These are phyloP conservation scores for Zalerion maritima DNA, from an alignment of 495 filamentous ascomycete species.

Conservation along the genomic window DNA sequence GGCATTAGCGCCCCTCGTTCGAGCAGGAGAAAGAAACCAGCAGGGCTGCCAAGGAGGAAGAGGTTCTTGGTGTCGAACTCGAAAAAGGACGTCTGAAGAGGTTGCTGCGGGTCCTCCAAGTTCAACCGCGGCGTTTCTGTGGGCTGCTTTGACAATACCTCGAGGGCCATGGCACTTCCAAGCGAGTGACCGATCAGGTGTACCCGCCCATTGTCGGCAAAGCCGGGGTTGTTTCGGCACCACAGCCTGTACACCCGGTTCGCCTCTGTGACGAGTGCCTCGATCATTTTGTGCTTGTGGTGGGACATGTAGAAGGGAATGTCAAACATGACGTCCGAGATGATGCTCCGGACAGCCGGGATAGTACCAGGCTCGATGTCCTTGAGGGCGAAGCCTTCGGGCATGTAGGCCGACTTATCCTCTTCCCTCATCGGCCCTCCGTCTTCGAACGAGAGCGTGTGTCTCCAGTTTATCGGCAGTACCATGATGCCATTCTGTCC, in stretches of 20 bases:
- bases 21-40: constrained; percentile 81
- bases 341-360: constrained; percentile 73
- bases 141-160: constrained; percentile 81
- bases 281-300: constrained; percentile 88
- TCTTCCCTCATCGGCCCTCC: constrained; percentile 36
- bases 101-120: constrained; percentile 24
- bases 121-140: constrained; percentile 42
- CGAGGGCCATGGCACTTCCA: constrained; percentile 83
- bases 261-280: constrained; percentile 77
- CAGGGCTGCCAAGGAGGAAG: constrained; percentile 85
- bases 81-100: constrained; percentile 49
- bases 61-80: constrained; percentile 83
- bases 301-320: constrained; percentile 94
- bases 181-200: constrained; percentile 90
- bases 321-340: constrained; percentile 94
- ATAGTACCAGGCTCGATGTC: constrained; percentile 90
- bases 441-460: constrained; percentile 71
- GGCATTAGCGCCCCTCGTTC: constrained; percentile 73
- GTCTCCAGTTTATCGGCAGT: constrained; percentile 69
- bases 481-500: constrained; percentile 46
- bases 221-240: constrained; percentile 83
- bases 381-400: constrained; percentile 59
- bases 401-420: constrained; percentile 26
- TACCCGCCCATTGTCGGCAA: constrained; percentile 64
- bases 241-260: constrained; percentile 88